Evolutionary conservation across 352 stramenopile species (phyloP).

Genomic region (Globisporangium iwayamae): DNA sequence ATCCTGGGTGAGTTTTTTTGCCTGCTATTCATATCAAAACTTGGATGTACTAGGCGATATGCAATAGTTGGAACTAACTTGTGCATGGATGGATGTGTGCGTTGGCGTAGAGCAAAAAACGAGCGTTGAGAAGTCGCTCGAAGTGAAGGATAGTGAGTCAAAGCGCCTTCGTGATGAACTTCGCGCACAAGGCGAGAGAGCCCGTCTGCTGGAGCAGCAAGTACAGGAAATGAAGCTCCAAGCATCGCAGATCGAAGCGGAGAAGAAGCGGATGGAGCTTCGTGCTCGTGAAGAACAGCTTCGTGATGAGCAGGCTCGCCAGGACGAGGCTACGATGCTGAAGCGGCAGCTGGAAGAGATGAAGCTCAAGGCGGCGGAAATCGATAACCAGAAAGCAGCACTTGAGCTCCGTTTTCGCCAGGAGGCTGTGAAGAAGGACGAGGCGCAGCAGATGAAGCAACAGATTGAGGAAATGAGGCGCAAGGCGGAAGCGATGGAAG

Average conservation of each 20-base stretch:
- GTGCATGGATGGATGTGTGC: not conserved
- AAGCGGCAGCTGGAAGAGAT: constrained; percentile 59
- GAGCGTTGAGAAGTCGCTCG: constrained; percentile 59
- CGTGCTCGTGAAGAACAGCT: constrained; percentile 29
- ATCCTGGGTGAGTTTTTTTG: constrained; percentile 39
- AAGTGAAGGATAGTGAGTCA: constrained; percentile 62
- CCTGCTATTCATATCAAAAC: not conserved
- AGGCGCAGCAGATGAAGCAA: constrained; percentile 34
- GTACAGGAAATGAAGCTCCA: constrained; percentile 55
- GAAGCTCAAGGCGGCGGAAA: constrained; percentile 30
- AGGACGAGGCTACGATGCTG: constrained; percentile 36
- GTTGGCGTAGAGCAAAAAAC: constrained; percentile 40
- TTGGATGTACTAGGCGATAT: not conserved
- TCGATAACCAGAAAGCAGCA: constrained; percentile 35
- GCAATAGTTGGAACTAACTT: not conserved
- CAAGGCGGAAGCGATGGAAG: constrained; percentile 44
- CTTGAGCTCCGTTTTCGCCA: constrained; percentile 31
- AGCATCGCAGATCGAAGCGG: constrained; percentile 30
- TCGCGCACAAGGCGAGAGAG: constrained; percentile 50
- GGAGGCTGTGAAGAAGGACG: constrained; percentile 34
- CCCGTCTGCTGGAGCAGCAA: constrained; percentile 46
- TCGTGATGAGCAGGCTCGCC: constrained; percentile 34
- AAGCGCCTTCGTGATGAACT: constrained; percentile 65
- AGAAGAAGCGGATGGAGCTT: constrained; percentile 45
- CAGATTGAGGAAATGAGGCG: constrained; percentile 46